phyloP scores from a whole-genome alignment of 2,329 filamentous ascomycete genomes.

The Aureobasidium mangrovei region DNA sequence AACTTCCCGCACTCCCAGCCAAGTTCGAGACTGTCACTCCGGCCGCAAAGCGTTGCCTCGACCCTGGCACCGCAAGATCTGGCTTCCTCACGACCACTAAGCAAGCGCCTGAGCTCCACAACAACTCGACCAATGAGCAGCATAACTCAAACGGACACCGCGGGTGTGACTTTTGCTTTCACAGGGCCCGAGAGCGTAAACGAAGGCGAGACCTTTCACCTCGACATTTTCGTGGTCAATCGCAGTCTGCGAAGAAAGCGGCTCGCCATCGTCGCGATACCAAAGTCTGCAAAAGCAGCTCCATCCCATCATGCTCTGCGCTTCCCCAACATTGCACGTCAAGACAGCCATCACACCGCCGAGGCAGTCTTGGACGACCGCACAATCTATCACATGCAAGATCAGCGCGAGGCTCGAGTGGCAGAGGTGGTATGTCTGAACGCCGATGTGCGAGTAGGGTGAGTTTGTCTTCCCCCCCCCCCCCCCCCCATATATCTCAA shows the following conservation, averaged over 20 bases:
- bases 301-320: conserved; percentile 19
- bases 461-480: conserved; percentile 21
- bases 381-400: conserved; percentile 6
- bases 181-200: conserved; percentile 51
- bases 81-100: neutral
- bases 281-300: conserved; percentile 50
- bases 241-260: conserved; percentile 54
- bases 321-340: neutral
- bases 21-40: neutral
- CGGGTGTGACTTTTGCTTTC: conserved; percentile 65
- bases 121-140: conserved; percentile 1
- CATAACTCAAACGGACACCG: conserved; percentile 3
- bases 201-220: conserved; percentile 60
- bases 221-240: conserved; percentile 69
- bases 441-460: conserved; percentile 63
- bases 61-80: neutral
- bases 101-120: conserved; percentile 7
- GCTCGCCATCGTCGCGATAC: conserved; percentile 59
- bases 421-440: conserved; percentile 63
- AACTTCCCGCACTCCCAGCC: conserved; percentile 12
- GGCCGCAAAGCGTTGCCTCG: conserved; percentile 1
- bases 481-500: neutral
- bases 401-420: conserved; percentile 37
- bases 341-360: conserved; percentile 29
- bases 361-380: conserved; percentile 17